Base-by-base conservation (phyloP, 768 basidiomycete genomes). In the Collybia nuda region DNA sequence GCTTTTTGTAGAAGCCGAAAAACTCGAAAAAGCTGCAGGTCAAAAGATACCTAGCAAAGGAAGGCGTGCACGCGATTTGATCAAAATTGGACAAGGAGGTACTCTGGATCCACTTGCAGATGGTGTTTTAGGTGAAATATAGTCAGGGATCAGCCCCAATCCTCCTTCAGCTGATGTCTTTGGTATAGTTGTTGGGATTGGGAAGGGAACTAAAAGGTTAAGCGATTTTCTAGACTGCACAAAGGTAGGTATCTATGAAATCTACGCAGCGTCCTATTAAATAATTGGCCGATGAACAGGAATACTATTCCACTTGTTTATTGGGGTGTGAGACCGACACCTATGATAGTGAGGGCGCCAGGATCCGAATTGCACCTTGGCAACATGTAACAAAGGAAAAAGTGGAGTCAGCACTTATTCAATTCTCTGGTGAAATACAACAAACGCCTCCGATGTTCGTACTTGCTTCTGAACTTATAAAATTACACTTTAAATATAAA, bases 61-160 rank as follows among this genome's bases (percentile, higher is more conserved):
- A 21, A 78, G 77, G 53, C 65, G 69, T 40, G 66, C 67, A 45
- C 73, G 73, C 43, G 77, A 81, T 18, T 61, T 68, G 2, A 73
- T 94, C 47, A 95, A 96, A 69, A 82, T 95, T 43, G 94, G 93
- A 1, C 91, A 94, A 67, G 93, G 93, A 23, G 94, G 97, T 3
- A 99, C 97, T 3, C 74, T 99, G 44, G 97, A 99, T 72, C 97
- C 97, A 14, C 77, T 98, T 29, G 97, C 97, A 5, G 93, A 97
- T 67, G 96, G 96, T 39, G 93, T 97, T 14, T 73, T 98, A 55
- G 92, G 94, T 94, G 77, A 51, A 42, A 15, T 44, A 4, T 11
- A 32, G 14, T 32, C 32, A 9, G 32, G 12, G 41, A 36, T n/a
- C 24, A 29, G 43, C 15, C 29, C 37, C 6, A 53, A 19, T 35